These are phyloP conservation scores for Claviceps cyperi DNA, from an alignment of 2,329 filamentous ascomycete genomes.

Conservation along the genomic window DNA sequence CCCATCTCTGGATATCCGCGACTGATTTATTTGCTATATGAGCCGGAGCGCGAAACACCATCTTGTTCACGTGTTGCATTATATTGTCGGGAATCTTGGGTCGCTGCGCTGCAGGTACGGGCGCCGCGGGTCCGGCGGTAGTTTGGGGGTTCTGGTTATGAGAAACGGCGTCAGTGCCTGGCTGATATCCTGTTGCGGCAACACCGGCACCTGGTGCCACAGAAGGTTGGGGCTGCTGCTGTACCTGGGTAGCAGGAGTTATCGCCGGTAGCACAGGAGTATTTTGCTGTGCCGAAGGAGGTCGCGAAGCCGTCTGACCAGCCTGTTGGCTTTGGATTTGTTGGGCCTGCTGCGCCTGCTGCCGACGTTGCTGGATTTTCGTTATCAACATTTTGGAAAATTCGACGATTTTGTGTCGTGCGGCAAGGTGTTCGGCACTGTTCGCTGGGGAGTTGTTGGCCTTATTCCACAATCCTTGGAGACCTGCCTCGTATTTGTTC, in stretches of 20 bases:
- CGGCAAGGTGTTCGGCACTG: slow-evolving; percentile 32
- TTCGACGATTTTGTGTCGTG: slow-evolving; percentile 43
- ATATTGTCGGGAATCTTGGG: slow-evolving; percentile 28
- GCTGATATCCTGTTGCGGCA: not conserved
- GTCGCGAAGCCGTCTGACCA: slow-evolving; percentile 10
- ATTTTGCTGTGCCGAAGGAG: slow-evolving; percentile 9
- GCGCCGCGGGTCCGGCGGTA: not conserved
- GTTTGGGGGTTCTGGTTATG: slow-evolving; percentile 11
- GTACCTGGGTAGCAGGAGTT: slow-evolving; percentile 9
- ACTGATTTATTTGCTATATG: slow-evolving; percentile 27
- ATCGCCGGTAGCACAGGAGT: slow-evolving; percentile 7
- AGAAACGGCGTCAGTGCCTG: slow-evolving; percentile 6
- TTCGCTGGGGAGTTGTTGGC: slow-evolving; percentile 33
- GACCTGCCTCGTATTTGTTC: slow-evolving; percentile 41
- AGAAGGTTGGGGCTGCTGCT: slow-evolving; percentile 3
- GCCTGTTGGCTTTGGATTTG: slow-evolving; percentile 13
- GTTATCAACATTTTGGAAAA: slow-evolving; percentile 43
- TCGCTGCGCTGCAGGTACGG: slow-evolving; percentile 11
- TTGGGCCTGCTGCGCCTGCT: slow-evolving; percentile 17
- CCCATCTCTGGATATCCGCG: slow-evolving; percentile 33
- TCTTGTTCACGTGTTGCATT: slow-evolving; percentile 30
- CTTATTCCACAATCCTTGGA: slow-evolving; percentile 38
- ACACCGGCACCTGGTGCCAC: slow-evolving; percentile 1
- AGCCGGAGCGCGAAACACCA: slow-evolving; percentile 31
- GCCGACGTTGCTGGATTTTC: slow-evolving; percentile 32